Base-by-base conservation (phyloP, 352 stramenopile species). In the Pythium brachiatum region DNA sequence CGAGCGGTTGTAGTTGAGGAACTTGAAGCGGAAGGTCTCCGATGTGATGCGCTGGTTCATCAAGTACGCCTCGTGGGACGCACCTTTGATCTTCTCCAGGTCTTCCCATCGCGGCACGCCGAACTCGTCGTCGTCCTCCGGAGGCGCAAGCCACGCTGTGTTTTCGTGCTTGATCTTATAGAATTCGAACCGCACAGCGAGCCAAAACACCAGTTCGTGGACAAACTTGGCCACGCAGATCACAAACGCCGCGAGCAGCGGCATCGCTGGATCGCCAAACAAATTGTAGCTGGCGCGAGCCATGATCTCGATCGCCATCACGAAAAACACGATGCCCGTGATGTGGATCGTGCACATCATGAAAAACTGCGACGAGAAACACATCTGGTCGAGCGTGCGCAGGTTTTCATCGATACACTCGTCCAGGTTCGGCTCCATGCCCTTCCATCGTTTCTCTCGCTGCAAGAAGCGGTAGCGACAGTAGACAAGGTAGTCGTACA, bases 341-440 rank as follows among this genome's bases (percentile, higher is more conserved):
- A 95, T 88, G 64, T 98, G 92, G 41, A 94, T 70, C 25, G 76
- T 98, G 68, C 95, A 95, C 89, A 99, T 97, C 83, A 99, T 97
- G 75, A 98, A 99, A 67, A 97, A 99, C 72, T 99, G 96, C 46
- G 87, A 98, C 48, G 90, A 98, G 63, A 99, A 99, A 66, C 96
- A 99, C 83, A 99, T 96, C 68, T 98, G 93, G 64, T 99, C 95
- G 23, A 99, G 78, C 16, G 93, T 98, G 54, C 95, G 88, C 53
- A 98, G 62, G 62, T 88, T 94, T 71, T 98, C 92, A 6, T 98
- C 95, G 32, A 99, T 98, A 69, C 96, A 99, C 69, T 99, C 95
- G 65, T 99, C 96, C 54, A 98, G 69, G 63, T 94, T 96, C 11
- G 96, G 83, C 64, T 99, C 97, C 53, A 98, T 78, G 9, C 96